phyloP scores from a whole-genome alignment of 352 stramenopile genomes.

The Albugo candida region DNA sequence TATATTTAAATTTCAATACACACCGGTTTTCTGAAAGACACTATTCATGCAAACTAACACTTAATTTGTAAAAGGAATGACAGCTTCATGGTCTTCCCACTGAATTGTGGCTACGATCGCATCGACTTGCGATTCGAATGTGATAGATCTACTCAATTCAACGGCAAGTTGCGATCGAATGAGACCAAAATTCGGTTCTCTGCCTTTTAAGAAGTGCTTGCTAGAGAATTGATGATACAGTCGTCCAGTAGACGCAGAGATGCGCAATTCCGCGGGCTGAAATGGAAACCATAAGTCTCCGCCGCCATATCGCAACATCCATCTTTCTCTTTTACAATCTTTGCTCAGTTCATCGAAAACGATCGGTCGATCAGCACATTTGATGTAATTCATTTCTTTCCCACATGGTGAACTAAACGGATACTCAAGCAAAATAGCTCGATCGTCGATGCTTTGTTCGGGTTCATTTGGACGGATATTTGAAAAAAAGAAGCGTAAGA shows the following conservation, averaged over 20 bases:
- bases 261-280: constrained; percentile 23
- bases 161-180: constrained; percentile 57
- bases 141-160: constrained; percentile 35
- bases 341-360: constrained; percentile 47
- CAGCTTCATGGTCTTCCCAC: no score
- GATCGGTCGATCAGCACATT: constrained; percentile 55
- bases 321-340: constrained; percentile 1
- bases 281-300: constrained; percentile 35
- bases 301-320: constrained; percentile 33
- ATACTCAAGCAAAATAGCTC: constrained; percentile 36
- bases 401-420: constrained; percentile 50
- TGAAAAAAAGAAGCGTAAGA: constrained; percentile 66
- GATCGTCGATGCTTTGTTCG: constrained; percentile 7
- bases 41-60: no score
- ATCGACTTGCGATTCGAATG: constrained; percentile 20
- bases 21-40: no score
- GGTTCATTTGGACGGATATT: constrained; percentile 24
- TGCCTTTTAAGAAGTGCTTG: constrained; percentile 19
- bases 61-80: no score
- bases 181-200: constrained; percentile 20
- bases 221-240: constrained; percentile 49
- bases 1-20: no score
- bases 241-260: constrained; percentile 41
- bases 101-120: neutral
- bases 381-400: constrained; percentile 78